Evolutionary conservation across 1,139 yeast genomes (phyloP), one percentile per base, ranked within the genome.

Genomic region (Geotrichum candidum): DNA sequence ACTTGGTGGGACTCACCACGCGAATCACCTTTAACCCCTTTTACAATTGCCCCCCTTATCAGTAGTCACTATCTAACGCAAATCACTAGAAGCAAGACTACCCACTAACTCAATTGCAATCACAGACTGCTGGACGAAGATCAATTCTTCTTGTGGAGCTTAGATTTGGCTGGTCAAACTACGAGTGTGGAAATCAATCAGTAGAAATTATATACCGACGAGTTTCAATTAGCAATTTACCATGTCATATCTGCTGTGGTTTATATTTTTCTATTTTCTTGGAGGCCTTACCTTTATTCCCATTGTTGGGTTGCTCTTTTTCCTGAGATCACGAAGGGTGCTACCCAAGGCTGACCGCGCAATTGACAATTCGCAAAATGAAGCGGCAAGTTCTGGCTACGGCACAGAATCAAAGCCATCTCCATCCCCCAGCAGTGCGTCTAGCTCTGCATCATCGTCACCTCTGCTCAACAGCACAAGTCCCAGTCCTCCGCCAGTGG

Each of bases 231-330:
- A 4, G 27, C n/a, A 13, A 13, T 38, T 38, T 18, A 38, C 45
- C 13, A 38, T 38, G 45, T 18, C 45, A 13, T 38, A 38, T n/a
- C 45, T n/a, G 27, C 61, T 67, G 33, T 62, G 67, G 56, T 70
- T 74, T 29, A 57, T 80, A 11, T 70, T 72, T 31, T 76, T 78
- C 1, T 88, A 86, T 70, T 55, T 90, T 1, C 59, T 88, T 3
- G 97, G 97, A 5, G 97, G 97, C 0, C 54, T 91, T 6, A 89
- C 97, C 0, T 82, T 91, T 65, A 71, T 90, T 23, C 96, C 96
- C 0, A 65, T 85, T 45, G 63, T 83, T 2, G 57, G 83, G 0
- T 50, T 78, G 0, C 67, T 73, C 0, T 67, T 82, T 58, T 69
- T 65, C 48, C 78, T 74, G 62, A 69, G 65, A 22, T 68, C 75